Conservation (phyloP, 495 filamentous ascomycete genomes). For the Paragyromitra xinjiangensis region DNA sequence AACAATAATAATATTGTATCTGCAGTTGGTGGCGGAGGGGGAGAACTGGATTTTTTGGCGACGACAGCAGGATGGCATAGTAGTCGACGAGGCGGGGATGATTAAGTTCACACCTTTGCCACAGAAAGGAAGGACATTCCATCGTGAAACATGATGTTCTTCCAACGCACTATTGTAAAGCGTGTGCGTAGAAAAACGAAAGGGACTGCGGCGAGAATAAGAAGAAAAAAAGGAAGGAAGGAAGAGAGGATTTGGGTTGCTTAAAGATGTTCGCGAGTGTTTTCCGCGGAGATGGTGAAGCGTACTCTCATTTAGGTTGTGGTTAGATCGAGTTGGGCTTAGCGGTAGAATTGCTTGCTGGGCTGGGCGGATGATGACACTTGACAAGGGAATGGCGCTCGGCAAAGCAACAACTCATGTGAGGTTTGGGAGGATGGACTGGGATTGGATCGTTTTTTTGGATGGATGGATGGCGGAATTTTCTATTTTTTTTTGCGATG, state of each 20-base stretch:
- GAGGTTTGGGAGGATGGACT: conserved; percentile 25
- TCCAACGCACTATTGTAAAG: conserved; percentile 34
- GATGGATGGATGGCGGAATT: conserved; percentile 41
- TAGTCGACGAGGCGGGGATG: conserved; percentile 46
- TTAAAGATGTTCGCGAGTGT: conserved; percentile 43
- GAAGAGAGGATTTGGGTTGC: conserved; percentile 34
- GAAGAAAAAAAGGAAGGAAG: conserved; percentile 6
- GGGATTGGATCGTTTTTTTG: neutral
- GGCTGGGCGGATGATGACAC: conserved; percentile 44
- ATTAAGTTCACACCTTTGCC: conserved; percentile 28
- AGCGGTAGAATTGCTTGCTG: conserved; percentile 41
- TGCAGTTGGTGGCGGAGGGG: conserved; percentile 46
- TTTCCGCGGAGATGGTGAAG: conserved; percentile 46
- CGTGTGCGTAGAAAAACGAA: conserved; percentile 30
- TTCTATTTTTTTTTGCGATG: conserved; percentile 31
- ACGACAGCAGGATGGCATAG: conserved; percentile 49
- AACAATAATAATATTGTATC: conserved; percentile 42
- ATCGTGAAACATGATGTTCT: conserved; percentile 35
- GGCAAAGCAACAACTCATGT: conserved; percentile 33
- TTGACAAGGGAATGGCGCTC: conserved; percentile 29
- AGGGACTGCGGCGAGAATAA: conserved; percentile 5
- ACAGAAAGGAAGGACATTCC: neutral
- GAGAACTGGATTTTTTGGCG: conserved; percentile 49
- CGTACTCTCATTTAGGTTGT: conserved; percentile 39
- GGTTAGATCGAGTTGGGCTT: conserved; percentile 30